Evolutionary conservation across 2,329 filamentous ascomycete genomes (phyloP).

Genomic region (Stagonosporopsis rhizophila): DNA sequence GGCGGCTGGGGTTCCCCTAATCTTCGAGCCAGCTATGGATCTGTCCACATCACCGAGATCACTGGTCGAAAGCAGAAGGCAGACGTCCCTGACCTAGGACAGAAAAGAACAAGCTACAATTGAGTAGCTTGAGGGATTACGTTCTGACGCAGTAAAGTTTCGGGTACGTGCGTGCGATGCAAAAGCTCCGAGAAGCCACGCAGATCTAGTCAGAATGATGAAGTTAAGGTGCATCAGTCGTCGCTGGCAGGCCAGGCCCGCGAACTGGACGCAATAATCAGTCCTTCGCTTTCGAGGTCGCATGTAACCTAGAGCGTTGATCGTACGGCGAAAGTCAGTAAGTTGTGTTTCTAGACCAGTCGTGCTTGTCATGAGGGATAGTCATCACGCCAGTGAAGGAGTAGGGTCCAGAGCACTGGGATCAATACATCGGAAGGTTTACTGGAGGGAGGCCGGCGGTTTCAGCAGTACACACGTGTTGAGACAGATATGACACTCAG

Average conservation of each 20-base stretch:
- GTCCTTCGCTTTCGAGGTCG: background rate
- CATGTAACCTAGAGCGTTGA: background rate
- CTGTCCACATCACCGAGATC: background rate
- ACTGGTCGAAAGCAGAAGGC: background rate
- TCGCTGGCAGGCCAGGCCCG: background rate
- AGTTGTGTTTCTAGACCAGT: constrained; percentile 4
- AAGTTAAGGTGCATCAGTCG: background rate
- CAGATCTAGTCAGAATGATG: background rate
- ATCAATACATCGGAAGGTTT: constrained; percentile 10
- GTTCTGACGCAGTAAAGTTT: constrained; percentile 5
- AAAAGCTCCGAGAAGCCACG: constrained; percentile 6
- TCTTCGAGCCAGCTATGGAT: background rate
- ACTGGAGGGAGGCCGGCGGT: constrained; percentile 2
- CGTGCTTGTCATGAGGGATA: constrained; percentile 1
- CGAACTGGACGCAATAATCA: background rate
- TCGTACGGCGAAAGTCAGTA: background rate
- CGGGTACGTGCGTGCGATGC: background rate
- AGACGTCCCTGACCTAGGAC: background rate
- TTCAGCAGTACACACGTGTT: constrained; percentile 8
- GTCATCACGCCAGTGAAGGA: background rate
- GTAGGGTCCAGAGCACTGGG: constrained; percentile 3
- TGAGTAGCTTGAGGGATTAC: background rate
- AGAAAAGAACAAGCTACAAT: background rate
- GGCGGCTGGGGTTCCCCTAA: background rate
- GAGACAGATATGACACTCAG: constrained; percentile 15